A percentile compares a stretch with the other conserved stretches of the same genome.
These are phyloP conservation scores for Rhynchospora breviuscula DNA, from an alignment of 176 grass and related monocot species.

Conservation along the genomic window DNA sequence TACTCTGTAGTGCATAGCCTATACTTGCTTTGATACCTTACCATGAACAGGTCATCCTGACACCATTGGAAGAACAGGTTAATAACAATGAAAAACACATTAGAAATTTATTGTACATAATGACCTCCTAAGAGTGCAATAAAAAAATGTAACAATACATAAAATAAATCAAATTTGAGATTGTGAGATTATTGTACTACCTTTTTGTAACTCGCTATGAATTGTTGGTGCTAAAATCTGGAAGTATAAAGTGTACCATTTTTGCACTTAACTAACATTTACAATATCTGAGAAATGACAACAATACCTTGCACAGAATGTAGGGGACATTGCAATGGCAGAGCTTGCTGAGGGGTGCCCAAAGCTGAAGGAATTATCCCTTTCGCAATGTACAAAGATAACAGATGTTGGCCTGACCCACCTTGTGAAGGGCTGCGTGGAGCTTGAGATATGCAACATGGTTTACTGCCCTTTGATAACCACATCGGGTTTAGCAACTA, in stretches of 20 bases:
- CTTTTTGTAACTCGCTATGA: not conserved
- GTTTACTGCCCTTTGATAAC: slow-evolving; percentile 66
- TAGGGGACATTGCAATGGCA: slow-evolving; percentile 62
- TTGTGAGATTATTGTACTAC: not conserved
- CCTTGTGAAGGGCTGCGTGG: slow-evolving; percentile 51
- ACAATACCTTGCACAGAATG: slow-evolving; percentile 29
- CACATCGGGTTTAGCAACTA: slow-evolving; percentile 53
- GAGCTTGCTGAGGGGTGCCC: slow-evolving; percentile 61
- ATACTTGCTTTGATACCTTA: not conserved
- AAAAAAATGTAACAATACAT: not conserved
- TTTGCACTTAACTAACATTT: not conserved
- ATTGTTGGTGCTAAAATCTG: not conserved
- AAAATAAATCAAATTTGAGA: not conserved
- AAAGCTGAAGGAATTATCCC: slow-evolving; percentile 53
- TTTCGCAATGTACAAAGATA: slow-evolving; percentile 62
- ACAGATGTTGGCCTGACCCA: slow-evolving; percentile 64
- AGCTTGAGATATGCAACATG: slow-evolving; percentile 56
- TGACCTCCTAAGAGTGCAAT: not conserved
- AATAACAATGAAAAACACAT: not conserved
- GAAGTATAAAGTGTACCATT: not conserved
- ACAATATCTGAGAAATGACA: not conserved
- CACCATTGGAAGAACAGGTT: not conserved
- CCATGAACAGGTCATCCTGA: not conserved
- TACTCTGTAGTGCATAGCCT: not conserved
- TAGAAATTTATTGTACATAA: not conserved